phyloP scores from a whole-genome alignment of 371 early-diverging fungal species.

The Mortierella sp. region DNA sequence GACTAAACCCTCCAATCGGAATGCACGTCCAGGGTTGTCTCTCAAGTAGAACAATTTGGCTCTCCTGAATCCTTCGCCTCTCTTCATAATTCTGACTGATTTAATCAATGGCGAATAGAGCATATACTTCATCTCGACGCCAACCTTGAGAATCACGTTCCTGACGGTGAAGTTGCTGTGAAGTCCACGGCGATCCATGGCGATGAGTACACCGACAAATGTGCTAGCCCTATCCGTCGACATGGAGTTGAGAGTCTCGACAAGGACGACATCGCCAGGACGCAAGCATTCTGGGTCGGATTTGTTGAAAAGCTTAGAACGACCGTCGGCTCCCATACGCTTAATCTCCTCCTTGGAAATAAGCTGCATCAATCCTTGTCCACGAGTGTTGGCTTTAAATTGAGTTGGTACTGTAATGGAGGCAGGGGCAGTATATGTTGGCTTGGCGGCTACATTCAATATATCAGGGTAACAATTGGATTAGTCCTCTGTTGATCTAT shows the following conservation, averaged over 20 bases:
- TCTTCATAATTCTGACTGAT: constrained; percentile 77
- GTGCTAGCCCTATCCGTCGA: constrained; percentile 74
- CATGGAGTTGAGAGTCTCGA: constrained; percentile 79
- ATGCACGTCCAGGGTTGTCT: constrained; percentile 82
- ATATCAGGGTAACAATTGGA: neutral
- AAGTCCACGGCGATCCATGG: constrained; percentile 84
- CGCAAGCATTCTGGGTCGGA: constrained; percentile 65
- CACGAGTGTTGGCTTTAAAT: constrained; percentile 62
- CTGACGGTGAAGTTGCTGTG: constrained; percentile 85
- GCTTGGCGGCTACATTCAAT: constrained; percentile 36
- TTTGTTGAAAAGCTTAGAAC: constrained; percentile 69
- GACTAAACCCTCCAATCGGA: constrained; percentile 70
- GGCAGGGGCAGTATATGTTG: constrained; percentile 53
- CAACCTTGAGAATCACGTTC: constrained; percentile 84
- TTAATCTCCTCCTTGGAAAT: constrained; percentile 71
- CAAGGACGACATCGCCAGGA: constrained; percentile 80
- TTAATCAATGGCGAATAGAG: constrained; percentile 89
- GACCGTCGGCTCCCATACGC: constrained; percentile 73
- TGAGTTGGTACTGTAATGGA: constrained; percentile 50
- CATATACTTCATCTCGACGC: constrained; percentile 85
- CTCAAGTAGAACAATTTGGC: constrained; percentile 86
- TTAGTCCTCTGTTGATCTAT: constrained; percentile 6
- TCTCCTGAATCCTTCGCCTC: constrained; percentile 75
- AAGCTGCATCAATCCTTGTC: constrained; percentile 78
- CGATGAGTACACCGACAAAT: constrained; percentile 85